Percentiles rank a stretch among this genome's conserved stretches.
phyloP scores from a whole-genome alignment of 2,329 filamentous ascomycete genomes.

The Cercospora berteroae region DNA sequence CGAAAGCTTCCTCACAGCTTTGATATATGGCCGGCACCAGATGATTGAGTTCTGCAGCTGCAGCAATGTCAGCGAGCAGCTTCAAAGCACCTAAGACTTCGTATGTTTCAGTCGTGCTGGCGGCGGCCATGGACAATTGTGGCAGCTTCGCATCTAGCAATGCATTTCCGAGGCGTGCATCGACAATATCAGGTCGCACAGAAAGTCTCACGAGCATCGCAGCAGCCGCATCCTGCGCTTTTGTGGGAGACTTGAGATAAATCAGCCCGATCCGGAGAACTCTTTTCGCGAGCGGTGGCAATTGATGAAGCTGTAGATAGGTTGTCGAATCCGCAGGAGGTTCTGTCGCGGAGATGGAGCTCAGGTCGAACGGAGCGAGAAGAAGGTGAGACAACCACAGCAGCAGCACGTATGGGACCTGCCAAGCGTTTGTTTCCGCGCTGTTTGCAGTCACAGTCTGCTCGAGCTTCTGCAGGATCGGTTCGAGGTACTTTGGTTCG shows the following conservation, averaged over 20 bases:
- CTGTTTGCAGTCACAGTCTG: conserved; percentile 43
- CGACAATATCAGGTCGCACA: conserved; percentile 86
- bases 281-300: conserved; percentile 69
- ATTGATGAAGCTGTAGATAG: conserved; percentile 49
- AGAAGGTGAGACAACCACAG: conserved; percentile 66
- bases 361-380: conserved; percentile 80
- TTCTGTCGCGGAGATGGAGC: conserved; percentile 65
- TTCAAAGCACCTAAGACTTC: conserved; percentile 75
- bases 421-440: conserved; percentile 56
- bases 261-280: conserved; percentile 68
- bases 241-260: conserved; percentile 73
- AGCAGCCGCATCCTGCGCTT: conserved; percentile 86
- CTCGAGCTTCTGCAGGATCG: conserved; percentile 73
- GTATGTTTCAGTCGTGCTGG: conserved; percentile 53
- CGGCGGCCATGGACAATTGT: conserved; percentile 46
- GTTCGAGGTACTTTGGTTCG: conserved; percentile 80
- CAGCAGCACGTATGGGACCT: conserved; percentile 82
- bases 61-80: conserved; percentile 72
- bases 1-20: conserved; percentile 59
- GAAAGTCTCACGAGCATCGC: conserved; percentile 75
- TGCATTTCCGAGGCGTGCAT: conserved; percentile 64
- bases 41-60: conserved; percentile 68
- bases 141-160: conserved; percentile 70
- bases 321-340: conserved; percentile 28
- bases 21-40: conserved; percentile 67